Conservation (phyloP, 805 yeast species). For the Maudiozyma barnettii region DNA sequence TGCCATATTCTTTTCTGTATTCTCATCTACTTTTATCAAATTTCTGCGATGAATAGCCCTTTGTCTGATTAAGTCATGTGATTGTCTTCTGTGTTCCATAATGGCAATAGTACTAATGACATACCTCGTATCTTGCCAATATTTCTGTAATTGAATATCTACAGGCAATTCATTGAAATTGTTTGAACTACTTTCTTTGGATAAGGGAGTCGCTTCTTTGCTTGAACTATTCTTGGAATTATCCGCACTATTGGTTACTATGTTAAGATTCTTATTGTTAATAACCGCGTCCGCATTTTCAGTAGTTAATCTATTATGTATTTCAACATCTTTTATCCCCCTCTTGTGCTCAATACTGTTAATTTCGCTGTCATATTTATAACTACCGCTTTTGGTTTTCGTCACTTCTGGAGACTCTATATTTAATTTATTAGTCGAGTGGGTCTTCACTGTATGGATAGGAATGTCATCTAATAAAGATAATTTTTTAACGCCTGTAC, state of each 20-base stretch:
- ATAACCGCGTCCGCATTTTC: neutral
- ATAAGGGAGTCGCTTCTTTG: neutral
- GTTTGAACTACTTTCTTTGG: neutral
- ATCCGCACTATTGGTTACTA: neutral
- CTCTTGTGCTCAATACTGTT: neutral
- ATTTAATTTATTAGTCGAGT: neutral
- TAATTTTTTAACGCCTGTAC: conserved; percentile 2
- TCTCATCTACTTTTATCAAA: conserved; percentile 8
- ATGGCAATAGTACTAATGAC: conserved; percentile 17
- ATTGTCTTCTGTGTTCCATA: conserved; percentile 21
- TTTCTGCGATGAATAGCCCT: conserved; percentile 14
- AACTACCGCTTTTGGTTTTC: neutral
- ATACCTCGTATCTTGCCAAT: conserved; percentile 21
- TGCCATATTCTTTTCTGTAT: conserved; percentile 11
- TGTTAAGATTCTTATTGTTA: neutral
- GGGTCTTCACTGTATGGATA: conserved; percentile 4
- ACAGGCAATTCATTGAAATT: conserved; percentile 7
- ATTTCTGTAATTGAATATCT: conserved; percentile 17
- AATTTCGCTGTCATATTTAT: neutral
- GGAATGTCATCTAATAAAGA: conserved; percentile 11
- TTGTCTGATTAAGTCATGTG: conserved; percentile 17
- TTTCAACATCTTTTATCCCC: neutral
- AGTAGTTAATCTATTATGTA: neutral
- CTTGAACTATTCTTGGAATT: neutral
- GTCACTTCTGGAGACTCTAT: neutral